Conservation (phyloP, 2,329 filamentous ascomycete genomes). For the Fusarium fracticaudum region DNA sequence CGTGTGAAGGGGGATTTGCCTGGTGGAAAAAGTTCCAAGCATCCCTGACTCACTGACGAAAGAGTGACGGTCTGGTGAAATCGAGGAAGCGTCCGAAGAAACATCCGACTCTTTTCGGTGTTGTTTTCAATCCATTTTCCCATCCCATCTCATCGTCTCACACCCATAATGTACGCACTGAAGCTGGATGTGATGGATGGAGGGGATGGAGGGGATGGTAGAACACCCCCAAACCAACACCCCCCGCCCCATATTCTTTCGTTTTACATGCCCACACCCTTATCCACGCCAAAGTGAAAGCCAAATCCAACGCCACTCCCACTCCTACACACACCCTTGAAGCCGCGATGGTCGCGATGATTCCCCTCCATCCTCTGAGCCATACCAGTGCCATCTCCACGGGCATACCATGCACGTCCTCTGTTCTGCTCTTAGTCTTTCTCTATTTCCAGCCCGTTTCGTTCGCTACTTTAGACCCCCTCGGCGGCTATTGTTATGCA, state of each 20-base stretch:
- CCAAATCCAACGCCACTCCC: constrained; percentile 15
- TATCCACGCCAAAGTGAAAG: not conserved
- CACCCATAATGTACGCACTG: constrained; percentile 15
- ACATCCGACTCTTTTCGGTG: constrained; percentile 28
- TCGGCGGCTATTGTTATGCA: constrained; percentile 47
- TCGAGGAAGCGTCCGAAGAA: constrained; percentile 10
- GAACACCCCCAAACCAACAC: not conserved
- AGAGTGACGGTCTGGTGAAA: not conserved
- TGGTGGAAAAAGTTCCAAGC: constrained; percentile 13
- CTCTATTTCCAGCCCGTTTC: constrained; percentile 33
- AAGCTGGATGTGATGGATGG: constrained; percentile 8
- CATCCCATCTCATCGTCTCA: constrained; percentile 12
- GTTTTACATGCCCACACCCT: constrained; percentile 7
- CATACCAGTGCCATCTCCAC: constrained; percentile 34
- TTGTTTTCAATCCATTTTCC: constrained; percentile 22
- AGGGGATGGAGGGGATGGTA: not conserved
- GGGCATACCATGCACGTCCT: constrained; percentile 34
- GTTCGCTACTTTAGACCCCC: constrained; percentile 27
- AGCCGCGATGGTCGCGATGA: constrained; percentile 18
- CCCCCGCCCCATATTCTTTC: constrained; percentile 3
- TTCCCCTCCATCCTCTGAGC: constrained; percentile 9
- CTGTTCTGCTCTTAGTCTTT: constrained; percentile 23
- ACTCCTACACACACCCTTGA: constrained; percentile 21
- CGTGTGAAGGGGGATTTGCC: constrained; percentile 8
- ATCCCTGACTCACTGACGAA: constrained; percentile 20